A percentile compares a stretch with the other conserved stretches of the same genome.
These are phyloP conservation scores for Dendrobium nobile DNA, from an alignment of 106 monocot species.

Conservation along the genomic window DNA sequence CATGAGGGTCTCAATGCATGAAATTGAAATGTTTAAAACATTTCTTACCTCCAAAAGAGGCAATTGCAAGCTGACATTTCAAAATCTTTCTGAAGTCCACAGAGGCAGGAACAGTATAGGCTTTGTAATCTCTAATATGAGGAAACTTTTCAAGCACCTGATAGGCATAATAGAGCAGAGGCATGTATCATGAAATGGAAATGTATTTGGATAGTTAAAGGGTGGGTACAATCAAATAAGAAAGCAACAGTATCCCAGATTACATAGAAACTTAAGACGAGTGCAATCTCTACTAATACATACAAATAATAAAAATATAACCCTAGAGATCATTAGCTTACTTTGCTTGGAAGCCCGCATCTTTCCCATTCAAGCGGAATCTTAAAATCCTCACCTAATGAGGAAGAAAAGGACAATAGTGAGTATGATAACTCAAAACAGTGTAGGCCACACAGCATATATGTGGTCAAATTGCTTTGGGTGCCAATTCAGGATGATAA, in stretches of 20 bases:
- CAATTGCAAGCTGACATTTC: conserved; percentile 72
- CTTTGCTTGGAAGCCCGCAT: conserved; percentile 50
- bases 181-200: not conserved
- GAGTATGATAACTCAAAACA: not conserved
- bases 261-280: not conserved
- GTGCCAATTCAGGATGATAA: not conserved
- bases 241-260: not conserved
- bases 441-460: not conserved
- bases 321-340: conserved; percentile 19
- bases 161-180: conserved; percentile 4
- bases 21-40: not conserved
- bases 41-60: conserved; percentile 47
- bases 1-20: not conserved
- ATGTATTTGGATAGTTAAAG: not conserved
- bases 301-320: not conserved
- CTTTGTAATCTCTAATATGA: conserved; percentile 58
- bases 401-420: not conserved
- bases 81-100: conserved; percentile 44
- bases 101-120: conserved; percentile 43
- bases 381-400: conserved; percentile 64
- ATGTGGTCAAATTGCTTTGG: not conserved
- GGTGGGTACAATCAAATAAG: not conserved
- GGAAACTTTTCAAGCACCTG: conserved; percentile 77
- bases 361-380: conserved; percentile 52
- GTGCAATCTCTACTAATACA: not conserved